Evolutionary conservation across 106 monocot genomes (phyloP), one percentile per base, ranked within the genome.

Genomic region (Chionographis japonica): DNA sequence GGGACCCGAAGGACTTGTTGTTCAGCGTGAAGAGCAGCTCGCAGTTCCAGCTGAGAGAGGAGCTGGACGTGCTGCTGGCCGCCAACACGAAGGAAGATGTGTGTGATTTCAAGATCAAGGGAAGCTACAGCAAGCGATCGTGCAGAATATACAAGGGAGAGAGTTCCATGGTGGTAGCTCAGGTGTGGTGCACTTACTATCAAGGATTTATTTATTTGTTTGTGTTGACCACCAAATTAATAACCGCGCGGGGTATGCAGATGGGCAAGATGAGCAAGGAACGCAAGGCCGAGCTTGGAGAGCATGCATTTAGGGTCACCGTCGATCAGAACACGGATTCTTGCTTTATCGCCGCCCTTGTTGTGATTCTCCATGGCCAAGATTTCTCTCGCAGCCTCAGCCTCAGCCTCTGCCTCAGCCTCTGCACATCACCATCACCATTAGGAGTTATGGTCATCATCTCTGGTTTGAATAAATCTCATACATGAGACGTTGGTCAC

Each of bases 41-140:
- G 15, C 1, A 18, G 4, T 19, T 66, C 51, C 65, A 66, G 17
- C 2, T 66, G 6, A 40, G 17, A 17, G 18, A 4, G 4, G 10
- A 52, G 27, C 18, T 17, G 50, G 49, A 52, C 17, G 50, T 66
- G 15, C 50, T 62, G 11, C 40, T 78, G 42, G 61, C 58, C 3
- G 42, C 58, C 36, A 78, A 78, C 55, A 67, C 66, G 12, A 60
- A 6, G 3, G 67, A 66, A 50, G 42, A 72, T 4, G 72, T 15
- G 1, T 72, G 67, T 13, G 78, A 78, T 56, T 72, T 67, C 61
- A 72, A 61, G 72, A 67, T 78, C 66, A 68, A 72, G 40, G 78
- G 72, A 2, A 67, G 60, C 60, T 78, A 54, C 53, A 19, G 6
- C 8, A 51, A 78, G 67, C 60, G 67, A 3, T 72, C 78, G 3